Evolutionary conservation across 2,329 filamentous ascomycete genomes (phyloP), one percentile per base, ranked within the genome.

Genomic region (Raffaelea arxii): DNA sequence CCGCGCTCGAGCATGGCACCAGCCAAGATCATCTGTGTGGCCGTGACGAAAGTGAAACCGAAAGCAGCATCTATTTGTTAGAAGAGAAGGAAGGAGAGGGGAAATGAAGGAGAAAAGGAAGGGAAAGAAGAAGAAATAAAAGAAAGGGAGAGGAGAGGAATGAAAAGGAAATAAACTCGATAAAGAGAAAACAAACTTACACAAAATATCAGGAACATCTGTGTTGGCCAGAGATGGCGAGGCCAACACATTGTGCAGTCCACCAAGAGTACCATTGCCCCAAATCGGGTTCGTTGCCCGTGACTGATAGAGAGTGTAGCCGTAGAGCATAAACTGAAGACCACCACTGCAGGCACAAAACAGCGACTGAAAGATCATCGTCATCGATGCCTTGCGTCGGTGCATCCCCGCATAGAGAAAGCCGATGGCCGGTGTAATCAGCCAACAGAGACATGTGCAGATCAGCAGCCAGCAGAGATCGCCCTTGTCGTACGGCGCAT

Each of bases 361-460:
- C 5, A 67, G 64, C 7, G 71, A 74, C 56, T 82, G 79, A 61
- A 82, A 82, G 2, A 84, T 65, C 42, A 82, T 64, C 4, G 77
- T 65, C 25, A 83, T 65, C 5, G 77, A 73, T 14, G 75, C 79
- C 62, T 82, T 82, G 52, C 78, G 67, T 27, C 77, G 70, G 4
- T 78, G 71, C 25, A 84, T 70, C 46, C 80, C 80, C 46, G 77
- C 74, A 61, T 83, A 83, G 1, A 84, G 65, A 9, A 84, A 67
- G 40, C 78, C 79, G 53, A 83, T 79, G 21, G 78, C 80, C 0
- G 79, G 79, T 46, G 82, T 79, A 57, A 84, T 83, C 43, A 82
- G 61, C 72, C 76, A 83, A 46, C 82, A 78, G 44, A 83, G 67
- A 59, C 74, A 78, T 11, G 65, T 68, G 58, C 77, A 79, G 54